phyloP scores from a whole-genome alignment of 1,284 basidiomycete genomes.

The Trichosporon sp. region DNA sequence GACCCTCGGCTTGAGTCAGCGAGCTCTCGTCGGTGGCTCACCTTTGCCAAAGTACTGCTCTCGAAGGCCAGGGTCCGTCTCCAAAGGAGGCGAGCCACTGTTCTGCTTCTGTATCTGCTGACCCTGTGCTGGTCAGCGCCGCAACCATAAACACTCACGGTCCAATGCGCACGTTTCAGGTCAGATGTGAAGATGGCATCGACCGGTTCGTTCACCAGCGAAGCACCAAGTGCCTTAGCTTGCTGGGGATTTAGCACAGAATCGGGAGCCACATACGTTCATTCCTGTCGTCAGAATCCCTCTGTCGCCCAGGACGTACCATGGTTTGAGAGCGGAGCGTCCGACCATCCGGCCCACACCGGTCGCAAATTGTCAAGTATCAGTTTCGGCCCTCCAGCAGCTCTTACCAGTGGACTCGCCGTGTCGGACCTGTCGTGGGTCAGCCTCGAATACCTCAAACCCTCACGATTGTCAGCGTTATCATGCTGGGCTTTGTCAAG shows the following conservation, averaged over 20 bases:
- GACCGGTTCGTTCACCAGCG: conserved; percentile 59
- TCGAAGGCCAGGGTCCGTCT: conserved; percentile 36
- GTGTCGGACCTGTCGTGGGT: conserved; percentile 62
- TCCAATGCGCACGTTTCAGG: conserved; percentile 64
- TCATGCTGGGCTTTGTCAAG: conserved; percentile 35
- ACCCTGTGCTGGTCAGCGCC: conserved; percentile 25
- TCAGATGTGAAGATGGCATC: conserved; percentile 72
- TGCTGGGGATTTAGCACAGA: conserved; percentile 55
- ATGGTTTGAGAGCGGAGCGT: conserved; percentile 75
- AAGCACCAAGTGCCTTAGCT: conserved; percentile 69
- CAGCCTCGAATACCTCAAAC: neutral
- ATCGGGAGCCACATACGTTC: conserved; percentile 52
- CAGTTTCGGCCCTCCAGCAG: neutral
- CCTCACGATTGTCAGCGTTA: conserved; percentile 50
- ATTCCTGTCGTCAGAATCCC: conserved; percentile 54
- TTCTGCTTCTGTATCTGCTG: conserved; percentile 46
- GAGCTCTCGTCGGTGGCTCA: conserved; percentile 13
- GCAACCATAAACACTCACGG: conserved; percentile 24
- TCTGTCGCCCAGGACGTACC: conserved; percentile 54
- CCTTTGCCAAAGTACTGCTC: conserved; percentile 49
- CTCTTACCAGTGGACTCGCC: conserved; percentile 69
- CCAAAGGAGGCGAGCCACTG: conserved; percentile 35
- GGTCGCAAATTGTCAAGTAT: conserved; percentile 47
- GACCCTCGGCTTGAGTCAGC: conserved; percentile 30
- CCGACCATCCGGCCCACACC: conserved; percentile 76